Evolutionary conservation across 305 asterid genomes (phyloP).

Genomic region (Fraxinus platypoda): DNA sequence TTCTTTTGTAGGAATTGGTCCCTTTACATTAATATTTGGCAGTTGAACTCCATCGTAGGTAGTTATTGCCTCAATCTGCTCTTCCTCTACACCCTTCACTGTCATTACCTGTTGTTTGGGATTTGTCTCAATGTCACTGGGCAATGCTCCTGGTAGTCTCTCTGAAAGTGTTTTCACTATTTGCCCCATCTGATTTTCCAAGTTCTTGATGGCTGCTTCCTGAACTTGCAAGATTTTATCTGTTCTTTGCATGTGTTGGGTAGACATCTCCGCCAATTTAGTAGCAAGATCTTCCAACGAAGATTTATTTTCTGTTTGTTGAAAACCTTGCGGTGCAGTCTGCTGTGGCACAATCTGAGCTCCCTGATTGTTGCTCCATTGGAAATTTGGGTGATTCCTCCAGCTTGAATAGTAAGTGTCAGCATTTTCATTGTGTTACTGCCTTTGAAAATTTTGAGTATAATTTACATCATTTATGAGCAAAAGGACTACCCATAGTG

Average conservation of each 20-base stretch:
- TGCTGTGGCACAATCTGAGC: too few relatives aligned
- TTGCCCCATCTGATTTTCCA: neutral
- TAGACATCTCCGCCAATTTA: too few relatives aligned
- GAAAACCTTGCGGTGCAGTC: too few relatives aligned
- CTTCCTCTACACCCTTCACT: neutral
- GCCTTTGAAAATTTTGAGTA: too few relatives aligned
- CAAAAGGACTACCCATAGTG: too few relatives aligned
- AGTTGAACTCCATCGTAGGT: neutral
- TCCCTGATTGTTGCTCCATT: neutral
- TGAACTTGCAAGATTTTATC: too few relatives aligned
- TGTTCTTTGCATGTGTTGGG: too few relatives aligned
- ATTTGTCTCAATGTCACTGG: neutral
- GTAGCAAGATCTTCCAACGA: too few relatives aligned
- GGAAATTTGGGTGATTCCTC: neutral
- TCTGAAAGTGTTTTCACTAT: neutral
- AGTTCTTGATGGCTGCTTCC: neutral
- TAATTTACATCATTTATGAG: too few relatives aligned
- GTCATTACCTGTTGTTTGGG: neutral
- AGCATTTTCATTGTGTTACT: neutral
- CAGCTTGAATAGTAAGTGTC: neutral
- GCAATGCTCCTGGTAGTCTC: neutral
- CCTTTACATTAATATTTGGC: neutral
- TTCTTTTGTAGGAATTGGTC: neutral
- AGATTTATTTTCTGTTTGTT: too few relatives aligned
- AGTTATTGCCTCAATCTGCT: neutral